These are phyloP conservation scores for Echinosphaeria canescens DNA, from an alignment of 2,329 filamentous ascomycete species.

Conservation along the genomic window DNA sequence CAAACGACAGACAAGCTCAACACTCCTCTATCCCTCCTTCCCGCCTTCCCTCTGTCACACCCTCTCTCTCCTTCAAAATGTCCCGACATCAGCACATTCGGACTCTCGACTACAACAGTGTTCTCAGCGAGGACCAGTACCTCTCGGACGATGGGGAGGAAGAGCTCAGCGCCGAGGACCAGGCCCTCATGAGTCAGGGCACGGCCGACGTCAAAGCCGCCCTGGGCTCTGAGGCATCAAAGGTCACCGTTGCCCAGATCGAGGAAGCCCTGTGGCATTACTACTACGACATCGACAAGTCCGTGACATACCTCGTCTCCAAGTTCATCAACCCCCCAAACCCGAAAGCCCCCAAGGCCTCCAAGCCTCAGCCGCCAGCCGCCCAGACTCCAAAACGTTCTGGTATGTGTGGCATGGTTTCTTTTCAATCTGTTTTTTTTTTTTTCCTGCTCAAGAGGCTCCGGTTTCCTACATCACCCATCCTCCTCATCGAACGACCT, in stretches of 20 bases:
- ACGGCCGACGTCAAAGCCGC: constrained; percentile 43
- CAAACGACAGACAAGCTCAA: not conserved
- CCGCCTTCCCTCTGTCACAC: not conserved
- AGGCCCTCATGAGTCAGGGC: constrained; percentile 33
- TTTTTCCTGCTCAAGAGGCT: too few relatives aligned
- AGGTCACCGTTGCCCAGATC: constrained; percentile 43
- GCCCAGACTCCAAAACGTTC: not conserved
- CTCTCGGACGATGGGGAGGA: constrained; percentile 21
- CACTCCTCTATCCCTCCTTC: not conserved
- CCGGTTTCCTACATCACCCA: too few relatives aligned
- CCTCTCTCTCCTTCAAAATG: constrained; percentile 14
- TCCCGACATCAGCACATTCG: constrained; percentile 23
- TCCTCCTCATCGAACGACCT: too few relatives aligned
- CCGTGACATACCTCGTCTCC: constrained; percentile 59
- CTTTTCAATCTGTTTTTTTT: constrained; percentile 3
- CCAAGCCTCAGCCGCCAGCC: too few relatives aligned
- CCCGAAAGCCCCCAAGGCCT: constrained; percentile 14
- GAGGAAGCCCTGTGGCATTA: constrained; percentile 90
- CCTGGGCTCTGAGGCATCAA: constrained; percentile 36
- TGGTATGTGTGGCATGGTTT: too few relatives aligned
- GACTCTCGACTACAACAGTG: constrained; percentile 26
- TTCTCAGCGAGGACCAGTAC: constrained; percentile 26
- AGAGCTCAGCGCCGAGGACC: constrained; percentile 24
- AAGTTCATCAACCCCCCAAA: constrained; percentile 24
- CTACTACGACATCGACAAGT: constrained; percentile 80